Conservation (phyloP, 176 grass and related monocot genomes). For the Cymbopogon citratus region DNA sequence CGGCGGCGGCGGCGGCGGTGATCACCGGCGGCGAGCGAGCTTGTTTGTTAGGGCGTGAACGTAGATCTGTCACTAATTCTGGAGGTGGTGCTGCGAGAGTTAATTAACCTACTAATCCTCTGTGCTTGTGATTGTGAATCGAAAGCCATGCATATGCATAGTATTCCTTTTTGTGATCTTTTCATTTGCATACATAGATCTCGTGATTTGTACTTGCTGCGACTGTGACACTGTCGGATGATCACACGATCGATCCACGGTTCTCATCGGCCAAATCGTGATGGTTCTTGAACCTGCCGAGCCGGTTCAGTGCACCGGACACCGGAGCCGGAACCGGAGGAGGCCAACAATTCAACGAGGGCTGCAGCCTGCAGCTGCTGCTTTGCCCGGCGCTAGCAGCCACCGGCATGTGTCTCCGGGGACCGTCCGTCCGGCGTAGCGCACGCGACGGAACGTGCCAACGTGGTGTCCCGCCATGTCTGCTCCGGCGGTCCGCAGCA, state of each 20-base stretch:
- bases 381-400: not conserved
- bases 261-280: not conserved
- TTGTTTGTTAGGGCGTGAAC: not conserved
- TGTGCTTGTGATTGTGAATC: not conserved
- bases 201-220: not conserved
- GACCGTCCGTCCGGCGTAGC: not conserved
- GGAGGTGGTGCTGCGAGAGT: not conserved
- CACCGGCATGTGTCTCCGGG: not conserved
- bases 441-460: not conserved
- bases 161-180: not conserved
- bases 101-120: constrained; percentile 2
- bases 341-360: not conserved
- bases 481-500: not conserved
- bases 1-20: not conserved
- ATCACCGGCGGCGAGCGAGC: constrained; percentile 2
- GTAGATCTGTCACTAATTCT: constrained; percentile 48
- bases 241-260: not conserved
- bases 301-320: not conserved
- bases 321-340: not conserved
- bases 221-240: not conserved
- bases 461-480: not conserved
- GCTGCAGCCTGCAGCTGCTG: not conserved
- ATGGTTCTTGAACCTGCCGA: not conserved
- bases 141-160: not conserved
- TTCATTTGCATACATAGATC: not conserved